phyloP scores from a whole-genome alignment of 2,329 filamentous ascomycete genomes.

The Neurospora sp. region DNA sequence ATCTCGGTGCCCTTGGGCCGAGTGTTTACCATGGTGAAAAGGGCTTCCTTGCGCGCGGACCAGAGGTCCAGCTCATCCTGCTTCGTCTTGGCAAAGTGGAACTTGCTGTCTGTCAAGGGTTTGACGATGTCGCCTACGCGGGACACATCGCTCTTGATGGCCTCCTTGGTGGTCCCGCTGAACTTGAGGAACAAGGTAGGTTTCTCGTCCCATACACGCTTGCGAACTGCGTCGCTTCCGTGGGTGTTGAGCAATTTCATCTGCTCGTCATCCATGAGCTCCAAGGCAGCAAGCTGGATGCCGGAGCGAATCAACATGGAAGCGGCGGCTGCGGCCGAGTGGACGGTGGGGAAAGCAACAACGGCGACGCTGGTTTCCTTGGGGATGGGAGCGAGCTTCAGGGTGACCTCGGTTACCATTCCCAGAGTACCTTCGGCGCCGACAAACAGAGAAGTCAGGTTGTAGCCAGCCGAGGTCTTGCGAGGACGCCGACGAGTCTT shows the following conservation, averaged over 20 bases:
- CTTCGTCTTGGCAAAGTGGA: conserved; percentile 57
- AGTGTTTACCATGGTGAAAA: conserved; percentile 64
- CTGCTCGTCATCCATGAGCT: conserved; percentile 54
- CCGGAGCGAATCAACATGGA: conserved; percentile 54
- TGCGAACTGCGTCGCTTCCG: conserved; percentile 47
- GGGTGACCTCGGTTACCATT: conserved; percentile 59
- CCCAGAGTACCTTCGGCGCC: conserved; percentile 65
- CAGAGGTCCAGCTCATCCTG: conserved; percentile 62
- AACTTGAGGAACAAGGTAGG: conserved; percentile 73
- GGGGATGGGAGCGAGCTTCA: conserved; percentile 58
- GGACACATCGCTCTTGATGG: conserved; percentile 54
- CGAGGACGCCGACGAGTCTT: conserved; percentile 58
- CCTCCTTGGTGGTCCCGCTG: conserved; percentile 47
- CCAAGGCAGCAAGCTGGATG: conserved; percentile 56
- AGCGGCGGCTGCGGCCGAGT: conserved; percentile 53
- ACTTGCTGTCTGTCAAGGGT: conserved; percentile 48
- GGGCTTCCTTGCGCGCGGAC: conserved; percentile 64
- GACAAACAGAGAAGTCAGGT: conserved; percentile 58
- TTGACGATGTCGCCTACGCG: conserved; percentile 51
- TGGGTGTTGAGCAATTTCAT: conserved; percentile 58
- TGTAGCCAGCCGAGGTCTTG: conserved; percentile 64
- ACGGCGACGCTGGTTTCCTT: conserved; percentile 56
- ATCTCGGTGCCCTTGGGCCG: conserved; percentile 50
- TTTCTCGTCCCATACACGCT: conserved; percentile 52
- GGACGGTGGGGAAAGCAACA: conserved; percentile 48